A percentile compares a stretch with the other conserved stretches of the same genome.
phyloP scores from a whole-genome alignment of 257 asterid genomes.

The Osmanthus fragrans region DNA sequence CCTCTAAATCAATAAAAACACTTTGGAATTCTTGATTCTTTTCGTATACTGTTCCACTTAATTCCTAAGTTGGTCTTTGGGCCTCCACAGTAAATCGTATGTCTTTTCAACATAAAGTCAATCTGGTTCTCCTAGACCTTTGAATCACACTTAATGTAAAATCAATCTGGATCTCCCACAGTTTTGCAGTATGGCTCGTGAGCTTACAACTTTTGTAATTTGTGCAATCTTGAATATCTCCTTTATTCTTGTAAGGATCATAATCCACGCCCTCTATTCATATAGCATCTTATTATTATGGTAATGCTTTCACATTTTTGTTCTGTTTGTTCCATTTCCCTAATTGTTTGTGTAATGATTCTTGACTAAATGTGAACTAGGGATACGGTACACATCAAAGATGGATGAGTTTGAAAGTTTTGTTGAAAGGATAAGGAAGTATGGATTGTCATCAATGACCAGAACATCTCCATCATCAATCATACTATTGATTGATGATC shows the following conservation, averaged over 20 bases:
- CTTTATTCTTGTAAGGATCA: neutral
- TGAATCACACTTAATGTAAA: neutral
- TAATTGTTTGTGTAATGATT: slow-evolving; percentile 23
- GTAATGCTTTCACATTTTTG: slow-evolving; percentile 6
- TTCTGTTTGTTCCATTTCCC: slow-evolving; percentile 11
- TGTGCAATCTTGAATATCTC: neutral
- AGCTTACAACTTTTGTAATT: neutral
- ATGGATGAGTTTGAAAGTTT: slow-evolving; percentile 90
- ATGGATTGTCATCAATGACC: slow-evolving; percentile 61
- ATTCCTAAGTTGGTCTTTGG: neutral
- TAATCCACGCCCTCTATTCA: neutral
- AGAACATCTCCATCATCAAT: slow-evolving; percentile 42
- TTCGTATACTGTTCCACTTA: neutral
- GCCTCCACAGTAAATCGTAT: neutral
- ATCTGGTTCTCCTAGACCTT: neutral
- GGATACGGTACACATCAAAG: slow-evolving; percentile 77
- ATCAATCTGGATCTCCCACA: neutral
- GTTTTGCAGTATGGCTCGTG: too few relatives aligned
- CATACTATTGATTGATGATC: slow-evolving; percentile 89
- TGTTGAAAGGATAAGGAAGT: slow-evolving; percentile 82
- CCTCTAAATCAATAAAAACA: too few relatives aligned
- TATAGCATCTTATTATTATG: neutral
- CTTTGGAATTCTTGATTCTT: neutral
- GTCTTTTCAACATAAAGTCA: neutral
- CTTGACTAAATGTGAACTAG: slow-evolving; percentile 46